Base-by-base conservation (phyloP, 352 stramenopile genomes). In the Globisporangium lucens region DNA sequence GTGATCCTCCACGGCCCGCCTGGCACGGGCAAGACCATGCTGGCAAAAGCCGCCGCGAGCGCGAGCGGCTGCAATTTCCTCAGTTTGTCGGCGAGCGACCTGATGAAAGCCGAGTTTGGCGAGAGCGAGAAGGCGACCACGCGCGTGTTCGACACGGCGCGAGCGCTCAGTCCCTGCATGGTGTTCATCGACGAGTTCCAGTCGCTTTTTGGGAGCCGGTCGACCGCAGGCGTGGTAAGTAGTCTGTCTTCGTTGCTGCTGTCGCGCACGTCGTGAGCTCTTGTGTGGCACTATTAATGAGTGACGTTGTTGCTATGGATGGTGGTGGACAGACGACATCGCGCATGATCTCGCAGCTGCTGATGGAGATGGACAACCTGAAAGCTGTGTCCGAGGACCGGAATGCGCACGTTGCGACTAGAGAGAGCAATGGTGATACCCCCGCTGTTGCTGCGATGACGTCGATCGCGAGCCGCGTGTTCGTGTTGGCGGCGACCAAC, bases 161-260 rank as follows among this genome's bases (percentile, higher is more conserved):
- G 82, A 3, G 77, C 82, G 3, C 67, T 93, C 15, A 93, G 84
- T 75, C 89, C 89, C 17, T 96, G 89, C 60, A 85, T 96, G 75
- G 67, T 96, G 7, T 96, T 96, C 67, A 91, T 96, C 46, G 89
- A 96, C 59, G 89, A 96, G 69, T 95, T 96, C 63, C 85, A 96
- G 67, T 93, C 89, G 10, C 64, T 96, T 0, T 96, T 96, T 66
- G 88, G 85, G 4, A 91, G 84, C 41, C 80, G 88, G 56, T 80
- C 76, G n/a, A 93, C 83, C 0, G 80, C 83, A 47, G 88, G 88
- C 22, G 72, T 77, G 51, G 81, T 89, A 61, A 41, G 38, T 30
- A 9, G 2, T 4, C 6, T 61, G 24, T 24, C 24, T 24, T 24
- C 24, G 24, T n/a, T n/a, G 4, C 8, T 20, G 17, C 1, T n/a